phyloP scores from a whole-genome alignment of 1,139 yeast species.

The Groenewaldozyma auringiensis region DNA sequence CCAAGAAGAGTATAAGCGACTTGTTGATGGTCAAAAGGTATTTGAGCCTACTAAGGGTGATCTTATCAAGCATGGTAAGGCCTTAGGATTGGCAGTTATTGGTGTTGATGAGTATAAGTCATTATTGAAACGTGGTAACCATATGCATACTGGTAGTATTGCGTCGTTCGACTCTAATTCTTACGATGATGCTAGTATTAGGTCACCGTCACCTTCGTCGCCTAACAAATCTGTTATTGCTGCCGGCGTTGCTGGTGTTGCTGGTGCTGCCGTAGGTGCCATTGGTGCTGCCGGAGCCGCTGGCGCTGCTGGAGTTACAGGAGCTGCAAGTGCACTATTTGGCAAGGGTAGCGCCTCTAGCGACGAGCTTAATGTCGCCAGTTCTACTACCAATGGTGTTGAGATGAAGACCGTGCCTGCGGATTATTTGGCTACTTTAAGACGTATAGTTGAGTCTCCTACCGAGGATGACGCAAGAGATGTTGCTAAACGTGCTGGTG shows the following conservation, averaged over 20 bases:
- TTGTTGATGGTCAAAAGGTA: conserved; percentile 28
- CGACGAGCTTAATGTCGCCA: conserved; percentile 2
- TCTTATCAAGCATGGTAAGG: conserved; percentile 32
- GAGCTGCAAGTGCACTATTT: conserved; percentile 2
- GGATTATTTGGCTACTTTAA: conserved; percentile 27
- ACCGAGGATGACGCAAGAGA: conserved; percentile 25
- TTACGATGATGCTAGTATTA: not conserved
- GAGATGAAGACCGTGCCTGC: conserved; percentile 31
- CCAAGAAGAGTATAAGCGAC: conserved; percentile 32
- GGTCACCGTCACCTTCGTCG: conserved; percentile 2
- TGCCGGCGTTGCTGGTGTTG: not conserved
- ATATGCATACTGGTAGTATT: conserved; percentile 15
- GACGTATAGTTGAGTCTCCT: conserved; percentile 31
- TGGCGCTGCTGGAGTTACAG: conserved; percentile 2
- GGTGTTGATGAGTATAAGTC: conserved; percentile 31
- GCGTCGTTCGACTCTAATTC: conserved; percentile 13
- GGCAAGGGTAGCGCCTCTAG: not conserved
- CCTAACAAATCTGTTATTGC: not conserved
- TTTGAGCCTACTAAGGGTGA: conserved; percentile 33
- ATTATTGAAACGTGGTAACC: conserved; percentile 17
- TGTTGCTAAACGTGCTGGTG: conserved; percentile 26
- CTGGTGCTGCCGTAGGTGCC: conserved; percentile 5
- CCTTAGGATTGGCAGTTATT: conserved; percentile 35
- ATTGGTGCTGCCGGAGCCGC: not conserved
- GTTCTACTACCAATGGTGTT: conserved; percentile 12